phyloP scores from a whole-genome alignment of 768 basidiomycete species.

The Holtermanniella nyarrowii region DNA sequence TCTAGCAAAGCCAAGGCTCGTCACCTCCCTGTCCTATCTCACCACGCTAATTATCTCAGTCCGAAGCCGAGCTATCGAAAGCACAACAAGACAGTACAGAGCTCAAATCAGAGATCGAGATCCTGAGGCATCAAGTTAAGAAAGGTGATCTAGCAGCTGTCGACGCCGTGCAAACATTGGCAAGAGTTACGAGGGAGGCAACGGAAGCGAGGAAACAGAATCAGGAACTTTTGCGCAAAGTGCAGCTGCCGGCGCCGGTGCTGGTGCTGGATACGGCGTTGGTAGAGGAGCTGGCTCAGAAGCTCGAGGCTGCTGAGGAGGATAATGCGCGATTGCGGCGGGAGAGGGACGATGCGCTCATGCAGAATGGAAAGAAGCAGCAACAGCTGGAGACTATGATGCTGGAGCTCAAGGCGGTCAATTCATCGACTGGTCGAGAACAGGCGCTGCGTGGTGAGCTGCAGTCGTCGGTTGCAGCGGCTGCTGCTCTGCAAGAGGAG shows the following conservation, averaged over 20 bases:
- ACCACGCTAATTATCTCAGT: not conserved
- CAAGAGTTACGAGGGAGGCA: not conserved
- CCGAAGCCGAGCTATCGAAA: not conserved
- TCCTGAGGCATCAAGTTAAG: not conserved
- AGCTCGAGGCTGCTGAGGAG: too few relatives aligned
- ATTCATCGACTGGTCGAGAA: too few relatives aligned
- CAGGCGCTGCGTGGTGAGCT: too few relatives aligned
- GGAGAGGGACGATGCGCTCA: too few relatives aligned
- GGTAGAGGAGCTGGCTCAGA: not conserved
- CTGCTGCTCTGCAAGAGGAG: too few relatives aligned
- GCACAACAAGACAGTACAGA: not conserved
- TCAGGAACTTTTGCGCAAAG: not conserved
- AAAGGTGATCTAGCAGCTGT: not conserved
- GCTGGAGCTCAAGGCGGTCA: too few relatives aligned
- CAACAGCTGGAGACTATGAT: too few relatives aligned
- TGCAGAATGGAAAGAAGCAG: too few relatives aligned
- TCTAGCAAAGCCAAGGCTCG: conserved; percentile 12
- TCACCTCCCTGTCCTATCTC: not conserved
- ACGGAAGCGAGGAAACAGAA: not conserved
- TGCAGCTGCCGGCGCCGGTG: not conserved
- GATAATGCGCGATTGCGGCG: too few relatives aligned
- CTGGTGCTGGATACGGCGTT: not conserved
- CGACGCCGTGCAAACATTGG: not conserved
- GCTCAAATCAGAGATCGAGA: not conserved
- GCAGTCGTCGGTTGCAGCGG: too few relatives aligned